Base-by-base conservation (phyloP, 2,329 filamentous ascomycete species). In the Biscogniauxia sp. region DNA sequence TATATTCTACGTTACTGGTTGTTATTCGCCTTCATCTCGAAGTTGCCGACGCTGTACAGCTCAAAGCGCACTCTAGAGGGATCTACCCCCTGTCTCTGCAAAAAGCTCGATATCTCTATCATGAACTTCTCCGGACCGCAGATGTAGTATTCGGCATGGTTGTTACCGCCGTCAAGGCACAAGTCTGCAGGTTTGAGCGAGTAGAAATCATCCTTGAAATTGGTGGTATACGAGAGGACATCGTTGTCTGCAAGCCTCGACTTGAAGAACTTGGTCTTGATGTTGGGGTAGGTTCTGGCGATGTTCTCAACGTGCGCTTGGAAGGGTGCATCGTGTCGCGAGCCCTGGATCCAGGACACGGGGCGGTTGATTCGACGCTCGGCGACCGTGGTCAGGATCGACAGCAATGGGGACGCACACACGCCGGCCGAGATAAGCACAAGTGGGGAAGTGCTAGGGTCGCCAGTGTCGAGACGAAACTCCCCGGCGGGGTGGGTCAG, bases 401-500 rank as follows among this genome's bases (percentile, higher is more conserved):
- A 80, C 32, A 86, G 75, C 72, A 88, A 77, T 0, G 86, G 86
- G 0, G 86, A 82, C 19, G 85, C 77, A 28, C 86, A 85, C 2
- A 86, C 82, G 19, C 86, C 86, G 1, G 85, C 85, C 0, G 84
- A 86, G 66, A 89, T 80, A 32, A 89, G 78, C 1, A 88, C 84
- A 1, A 88, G 74, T 0, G 86, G 84, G 20, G 74, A 74, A 50
- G 71, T 76, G 62, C 69, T 75, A 45, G 70, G 68, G 54, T 76
- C 71, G 56, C 76, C 74, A 20, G 75, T 75, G 67, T 85, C 79
- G 51, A 87, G 77, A 72, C 77, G 84, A 74, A 88, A 87, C 68
- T 88, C 84, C 51, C 86, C 86, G 3, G 78, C 80, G 0, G 90
- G 90, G 70, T 91, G 88, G 2, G 87, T 88, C 11, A 92, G 76